Percentiles rank a stretch among this genome's conserved stretches.
Evolutionary conservation across 495 filamentous ascomycete genomes (phyloP).

Genomic region (Apiosordaria backusii): DNA sequence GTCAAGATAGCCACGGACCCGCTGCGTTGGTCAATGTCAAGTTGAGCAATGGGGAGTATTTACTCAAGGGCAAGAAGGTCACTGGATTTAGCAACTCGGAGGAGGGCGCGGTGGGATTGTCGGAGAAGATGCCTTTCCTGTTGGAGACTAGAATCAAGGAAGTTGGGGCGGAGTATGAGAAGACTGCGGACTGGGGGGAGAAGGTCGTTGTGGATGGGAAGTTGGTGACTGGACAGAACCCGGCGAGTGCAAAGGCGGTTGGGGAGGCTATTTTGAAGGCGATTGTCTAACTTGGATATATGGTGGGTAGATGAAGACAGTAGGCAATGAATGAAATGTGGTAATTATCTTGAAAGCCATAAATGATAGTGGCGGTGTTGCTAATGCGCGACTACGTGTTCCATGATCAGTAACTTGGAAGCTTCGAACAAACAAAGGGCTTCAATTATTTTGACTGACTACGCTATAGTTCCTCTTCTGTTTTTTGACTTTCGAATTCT

Average conservation of each 20-base stretch:
- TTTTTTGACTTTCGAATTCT: too few relatives aligned
- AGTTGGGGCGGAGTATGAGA: constrained; percentile 53
- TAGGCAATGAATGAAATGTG: too few relatives aligned
- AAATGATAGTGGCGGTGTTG: too few relatives aligned
- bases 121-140: constrained; percentile 57
- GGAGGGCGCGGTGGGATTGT: constrained; percentile 53
- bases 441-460: too few relatives aligned
- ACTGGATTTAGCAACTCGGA: constrained; percentile 69
- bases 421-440: too few relatives aligned
- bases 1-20: constrained; percentile 54
- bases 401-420: too few relatives aligned
- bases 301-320: too few relatives aligned
- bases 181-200: constrained; percentile 56
- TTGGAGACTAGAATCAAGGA: constrained; percentile 57
- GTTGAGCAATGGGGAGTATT: constrained; percentile 45
- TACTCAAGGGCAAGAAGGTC: constrained; percentile 54
- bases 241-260: constrained; percentile 57
- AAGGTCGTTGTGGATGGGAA: constrained; percentile 60
- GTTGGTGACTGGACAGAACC: constrained; percentile 76
- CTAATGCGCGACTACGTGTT: too few relatives aligned
- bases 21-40: constrained; percentile 58
- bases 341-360: too few relatives aligned
- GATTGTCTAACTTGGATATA: too few relatives aligned
- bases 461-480: too few relatives aligned
- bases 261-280: constrained; percentile 49